These are phyloP conservation scores for Zygoascus tannicola DNA, from an alignment of 805 yeast species.

Conservation along the genomic window DNA sequence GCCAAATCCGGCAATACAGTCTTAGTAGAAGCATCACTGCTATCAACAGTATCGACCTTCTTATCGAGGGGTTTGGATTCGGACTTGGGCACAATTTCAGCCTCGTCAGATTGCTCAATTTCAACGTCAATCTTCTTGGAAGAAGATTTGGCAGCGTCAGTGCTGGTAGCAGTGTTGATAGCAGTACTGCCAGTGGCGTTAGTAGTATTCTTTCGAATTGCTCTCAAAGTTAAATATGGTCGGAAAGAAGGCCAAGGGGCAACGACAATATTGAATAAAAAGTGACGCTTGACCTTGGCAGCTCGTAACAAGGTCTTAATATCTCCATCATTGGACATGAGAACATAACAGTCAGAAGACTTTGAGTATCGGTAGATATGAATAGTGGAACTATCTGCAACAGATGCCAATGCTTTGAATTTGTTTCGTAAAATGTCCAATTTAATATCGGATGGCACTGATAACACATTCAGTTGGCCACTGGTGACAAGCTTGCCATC, in stretches of 20 bases:
- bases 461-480: too few relatives aligned
- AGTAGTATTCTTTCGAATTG: background rate
- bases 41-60: constrained; percentile 26
- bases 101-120: background rate
- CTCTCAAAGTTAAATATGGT: constrained; percentile 7
- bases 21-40: background rate
- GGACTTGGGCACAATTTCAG: background rate
- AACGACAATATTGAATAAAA: constrained; percentile 12
- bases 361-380: constrained; percentile 14
- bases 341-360: constrained; percentile 9
- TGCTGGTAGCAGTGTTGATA: background rate
- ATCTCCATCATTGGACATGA: constrained; percentile 6
- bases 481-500: background rate
- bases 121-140: background rate
- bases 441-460: background rate
- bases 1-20: background rate
- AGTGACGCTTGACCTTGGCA: constrained; percentile 11
- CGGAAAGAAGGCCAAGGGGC: constrained; percentile 8
- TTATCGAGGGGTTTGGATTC: constrained; percentile 13
- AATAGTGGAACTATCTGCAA: background rate
- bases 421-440: background rate
- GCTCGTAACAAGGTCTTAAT: constrained; percentile 11
- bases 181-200: background rate
- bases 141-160: background rate
- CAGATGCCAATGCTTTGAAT: background rate